Evolutionary conservation across 805 yeast species (phyloP), one percentile per base, ranked within the genome.

Genomic region (Middelhovenomyces tepae): DNA sequence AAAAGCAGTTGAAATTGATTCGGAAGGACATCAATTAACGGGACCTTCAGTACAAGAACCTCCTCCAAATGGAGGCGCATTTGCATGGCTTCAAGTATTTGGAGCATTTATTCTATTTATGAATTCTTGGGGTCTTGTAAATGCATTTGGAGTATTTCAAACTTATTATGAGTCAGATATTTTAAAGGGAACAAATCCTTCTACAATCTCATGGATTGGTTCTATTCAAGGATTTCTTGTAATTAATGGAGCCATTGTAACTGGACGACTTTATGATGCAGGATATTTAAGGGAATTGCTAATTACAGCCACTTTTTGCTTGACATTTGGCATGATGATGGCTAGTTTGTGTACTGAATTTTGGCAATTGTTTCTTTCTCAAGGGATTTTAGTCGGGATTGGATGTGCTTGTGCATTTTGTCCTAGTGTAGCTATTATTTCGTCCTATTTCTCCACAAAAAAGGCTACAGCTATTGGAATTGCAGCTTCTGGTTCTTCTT

Each of bases 291-390:
- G 38, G 15, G 28, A 11, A 20, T 21, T 50, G 32, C 28, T 43
- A 28, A 32, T 36, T 11, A 37, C 33, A 4, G 59, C 57, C 4
- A 40, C 53, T 1, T 30, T 45, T 7, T 19, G 54, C 20, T 28
- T 44, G 11, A 40, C 47, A 4, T 42, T 47, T 11, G 56, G 55
- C 1, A 38, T 55, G 30, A 54, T 57, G 57, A 48, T 55, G 44
- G 42, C 54, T 5, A 46, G 55, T 5, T 32, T 56, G 23, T 62
- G 69, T 29, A 49, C 51, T 2, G 47, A 58, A 10, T 56, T 64
- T 8, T 68, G 62, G 47, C 78, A 73, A 37, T 64, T 75, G 36
- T 56, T 75, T 24, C 48, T 74, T 6, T 60, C 71, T 8, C 73
- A 70, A 52, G 69, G 78, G 13, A 46, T 69, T 7, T 64, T 70